Conservation (phyloP, 768 basidiomycete species). For the Artomyces pyxidatus region DNA sequence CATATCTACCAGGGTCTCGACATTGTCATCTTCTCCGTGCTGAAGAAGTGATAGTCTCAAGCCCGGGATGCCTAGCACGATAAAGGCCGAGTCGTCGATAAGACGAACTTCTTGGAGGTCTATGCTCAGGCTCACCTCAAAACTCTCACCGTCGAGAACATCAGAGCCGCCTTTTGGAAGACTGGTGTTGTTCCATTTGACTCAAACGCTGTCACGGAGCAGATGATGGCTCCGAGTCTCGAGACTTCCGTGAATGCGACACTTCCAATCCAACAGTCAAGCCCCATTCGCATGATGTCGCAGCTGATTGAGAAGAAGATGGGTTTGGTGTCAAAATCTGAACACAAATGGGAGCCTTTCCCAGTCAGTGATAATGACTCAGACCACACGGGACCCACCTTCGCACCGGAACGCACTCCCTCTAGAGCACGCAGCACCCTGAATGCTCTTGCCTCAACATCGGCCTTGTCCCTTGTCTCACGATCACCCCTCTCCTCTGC, state of each 20-base stretch:
- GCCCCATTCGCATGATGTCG: slow-evolving; percentile 15
- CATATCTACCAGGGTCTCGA: slow-evolving; percentile 38
- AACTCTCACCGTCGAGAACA: slow-evolving; percentile 23
- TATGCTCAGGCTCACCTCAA: slow-evolving; percentile 26
- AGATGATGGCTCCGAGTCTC: slow-evolving; percentile 29
- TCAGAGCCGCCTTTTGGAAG: slow-evolving; percentile 16
- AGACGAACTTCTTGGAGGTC: slow-evolving; percentile 30
- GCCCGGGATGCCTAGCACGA: slow-evolving; percentile 7
- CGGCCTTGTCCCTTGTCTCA: not conserved
- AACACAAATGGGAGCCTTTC: not conserved
- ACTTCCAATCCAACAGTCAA: slow-evolving; percentile 21
- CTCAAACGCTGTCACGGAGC: slow-evolving; percentile 23
- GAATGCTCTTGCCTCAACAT: not conserved
- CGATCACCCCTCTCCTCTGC: not conserved
- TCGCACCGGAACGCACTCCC: not conserved
- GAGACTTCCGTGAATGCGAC: slow-evolving; percentile 19
- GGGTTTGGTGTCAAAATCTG: not conserved
- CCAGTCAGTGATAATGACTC: too few species aligned
- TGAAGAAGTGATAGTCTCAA: slow-evolving; percentile 24
- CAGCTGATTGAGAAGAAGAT: not conserved
- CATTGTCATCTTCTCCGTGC: slow-evolving; percentile 33
- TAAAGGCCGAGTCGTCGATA: slow-evolving; percentile 3
- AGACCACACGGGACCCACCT: too few species aligned
- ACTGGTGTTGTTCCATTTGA: slow-evolving; percentile 34
- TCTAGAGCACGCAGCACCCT: not conserved